Conservation (phyloP, 768 basidiomycete species). For the Cystofilobasidium ferigula region DNA sequence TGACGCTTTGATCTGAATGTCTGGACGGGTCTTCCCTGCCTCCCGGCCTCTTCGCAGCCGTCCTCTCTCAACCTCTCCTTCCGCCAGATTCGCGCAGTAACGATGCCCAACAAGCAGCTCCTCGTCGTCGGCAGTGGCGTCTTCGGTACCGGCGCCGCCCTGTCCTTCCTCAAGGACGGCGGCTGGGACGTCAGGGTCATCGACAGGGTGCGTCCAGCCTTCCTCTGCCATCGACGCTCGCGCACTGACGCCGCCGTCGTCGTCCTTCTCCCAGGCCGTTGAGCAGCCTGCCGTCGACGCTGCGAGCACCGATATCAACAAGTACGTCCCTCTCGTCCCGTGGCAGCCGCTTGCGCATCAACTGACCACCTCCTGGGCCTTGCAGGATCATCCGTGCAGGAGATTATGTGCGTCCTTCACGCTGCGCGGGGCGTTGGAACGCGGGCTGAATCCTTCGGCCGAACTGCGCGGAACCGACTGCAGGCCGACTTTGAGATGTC, state of each 20-base stretch:
- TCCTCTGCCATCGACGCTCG: neutral
- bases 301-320: slow-evolving; percentile 46
- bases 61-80: no score
- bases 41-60: no score
- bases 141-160: slow-evolving; percentile 78
- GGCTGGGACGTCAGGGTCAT: slow-evolving; percentile 67
- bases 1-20: no score
- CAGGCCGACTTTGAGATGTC: slow-evolving; percentile 53
- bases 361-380: no score
- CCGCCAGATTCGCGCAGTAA: no score
- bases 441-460: neutral
- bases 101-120: no score
- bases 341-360: no score
- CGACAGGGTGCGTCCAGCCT: slow-evolving; percentile 40
- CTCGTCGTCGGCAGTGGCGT: slow-evolving; percentile 37
- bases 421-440: slow-evolving; percentile 24
- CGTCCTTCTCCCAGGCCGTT: slow-evolving; percentile 41
- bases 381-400: slow-evolving; percentile 39
- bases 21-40: no score
- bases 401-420: slow-evolving; percentile 34
- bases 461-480: neutral
- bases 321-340: no score
- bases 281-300: slow-evolving; percentile 70
- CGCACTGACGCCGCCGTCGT: neutral
- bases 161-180: slow-evolving; percentile 51